phyloP scores from a whole-genome alignment of 345 rosid genomes.

The Heritiera littoralis region DNA sequence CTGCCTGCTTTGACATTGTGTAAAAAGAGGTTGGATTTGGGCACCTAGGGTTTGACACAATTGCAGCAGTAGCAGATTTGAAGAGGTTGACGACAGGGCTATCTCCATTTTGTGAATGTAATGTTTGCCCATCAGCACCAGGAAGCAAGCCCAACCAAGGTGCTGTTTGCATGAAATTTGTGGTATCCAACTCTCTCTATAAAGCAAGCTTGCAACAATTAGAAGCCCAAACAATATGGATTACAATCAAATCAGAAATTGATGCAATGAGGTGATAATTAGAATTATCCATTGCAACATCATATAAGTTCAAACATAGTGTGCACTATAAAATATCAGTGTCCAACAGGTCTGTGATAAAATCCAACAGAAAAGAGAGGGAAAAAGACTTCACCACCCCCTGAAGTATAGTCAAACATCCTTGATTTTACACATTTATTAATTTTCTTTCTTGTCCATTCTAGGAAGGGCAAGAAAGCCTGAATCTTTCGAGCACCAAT shows the following conservation, averaged over 20 bases:
- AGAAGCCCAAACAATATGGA: conserved; percentile 25
- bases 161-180: conserved; percentile 90
- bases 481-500: not conserved
- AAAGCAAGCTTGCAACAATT: conserved; percentile 25
- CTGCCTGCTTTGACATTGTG: conserved; percentile 97
- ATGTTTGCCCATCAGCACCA: conserved; percentile 82
- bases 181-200: conserved; percentile 89
- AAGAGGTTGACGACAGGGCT: conserved; percentile 89
- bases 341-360: not conserved
- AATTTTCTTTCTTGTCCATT: conserved; percentile 5
- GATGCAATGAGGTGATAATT: conserved; percentile 13
- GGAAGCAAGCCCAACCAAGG: conserved; percentile 93
- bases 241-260: conserved; percentile 14
- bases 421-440: not conserved
- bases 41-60: conserved; percentile 75
- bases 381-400: not conserved
- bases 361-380: not conserved
- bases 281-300: conserved; percentile 8
- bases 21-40: conserved; percentile 79
- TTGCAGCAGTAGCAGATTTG: conserved; percentile 75
- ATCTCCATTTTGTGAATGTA: conserved; percentile 76
- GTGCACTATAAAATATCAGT: not conserved
- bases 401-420: not conserved
- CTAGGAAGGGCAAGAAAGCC: not conserved
- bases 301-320: not conserved